A percentile compares a stretch with the other conserved stretches of the same genome.
Conservation (phyloP, 495 filamentous ascomycete genomes). For the Penicillium subrubescens region DNA sequence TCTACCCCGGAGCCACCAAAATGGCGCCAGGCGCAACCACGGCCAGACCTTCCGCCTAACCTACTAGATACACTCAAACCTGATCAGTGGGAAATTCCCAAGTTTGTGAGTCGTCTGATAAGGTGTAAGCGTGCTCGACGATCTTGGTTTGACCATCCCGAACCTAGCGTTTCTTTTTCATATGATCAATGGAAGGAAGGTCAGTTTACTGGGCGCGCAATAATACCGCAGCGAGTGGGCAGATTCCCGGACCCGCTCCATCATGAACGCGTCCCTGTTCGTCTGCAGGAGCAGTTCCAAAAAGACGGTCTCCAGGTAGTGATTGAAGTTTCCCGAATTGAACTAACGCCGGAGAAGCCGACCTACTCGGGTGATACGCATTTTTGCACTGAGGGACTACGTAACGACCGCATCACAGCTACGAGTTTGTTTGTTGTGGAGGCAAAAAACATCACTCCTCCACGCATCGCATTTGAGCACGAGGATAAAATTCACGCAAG, state of each 20-base stretch:
- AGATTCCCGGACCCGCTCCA: neutral
- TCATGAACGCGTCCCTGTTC: neutral
- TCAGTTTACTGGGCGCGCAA: neutral
- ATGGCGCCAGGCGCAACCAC: neutral
- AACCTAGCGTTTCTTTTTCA: neutral
- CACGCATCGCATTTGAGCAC: neutral
- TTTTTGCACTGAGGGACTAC: neutral
- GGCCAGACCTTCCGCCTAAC: neutral
- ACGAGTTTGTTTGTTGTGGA: conserved; percentile 2
- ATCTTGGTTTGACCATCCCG: neutral
- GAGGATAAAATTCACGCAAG: neutral
- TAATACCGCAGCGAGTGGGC: neutral
- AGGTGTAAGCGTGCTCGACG: neutral
- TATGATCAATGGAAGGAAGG: neutral
- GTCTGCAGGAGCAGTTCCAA: neutral
- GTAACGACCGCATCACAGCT: conserved; percentile 3
- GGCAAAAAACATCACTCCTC: neutral
- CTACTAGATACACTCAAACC: neutral
- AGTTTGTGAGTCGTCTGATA: neutral
- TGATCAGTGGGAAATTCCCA: neutral
- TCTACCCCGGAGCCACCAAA: neutral
- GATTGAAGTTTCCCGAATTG: neutral
- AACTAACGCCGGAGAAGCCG: neutral
- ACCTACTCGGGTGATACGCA: neutral
- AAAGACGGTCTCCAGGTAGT: neutral